Evolutionary conservation across 768 basidiomycete genomes (phyloP), one percentile per base, ranked within the genome.

Genomic region (Hericium alpestre): DNA sequence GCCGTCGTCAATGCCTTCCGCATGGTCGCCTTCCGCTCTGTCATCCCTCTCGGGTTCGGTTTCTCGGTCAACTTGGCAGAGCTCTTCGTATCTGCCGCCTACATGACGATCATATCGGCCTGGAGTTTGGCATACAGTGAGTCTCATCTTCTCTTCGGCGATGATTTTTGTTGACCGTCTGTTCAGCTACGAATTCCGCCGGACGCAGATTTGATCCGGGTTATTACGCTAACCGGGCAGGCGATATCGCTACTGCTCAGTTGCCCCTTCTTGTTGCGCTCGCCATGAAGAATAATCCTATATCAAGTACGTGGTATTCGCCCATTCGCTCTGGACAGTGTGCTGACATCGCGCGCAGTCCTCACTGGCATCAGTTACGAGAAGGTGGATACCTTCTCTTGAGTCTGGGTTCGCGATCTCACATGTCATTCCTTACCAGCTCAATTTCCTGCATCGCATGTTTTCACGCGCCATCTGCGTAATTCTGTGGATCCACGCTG

Each of bases 281-380:
- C 22, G 81, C 80, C 1, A 79, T 78, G 59, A 80, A 79, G 69
- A 84, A 86, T 66, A 84, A 84, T 56, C 64, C 81, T 18, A 66
- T 80, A 32, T 65, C 70, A 0, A 63, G 74, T 74, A 60, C 16
- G 74, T 65, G 37, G 20, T 50, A 13, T 22, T 9, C 5, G 16
- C 15, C 13, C 47, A 13, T 13, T 12, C 7, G 25, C 13, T 20
- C 22, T 50, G 16, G 16, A 18, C 15, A 39, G 23, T 13, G 50
- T 39, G 0, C 27, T 20, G 1, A 37, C 25, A 18, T n/a, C 48
- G 48, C 22, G 4, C 25, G 8, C 58, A 82, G 80, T 72, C 38
- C 61, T 82, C 38, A 82, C 80, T 3, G 79, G 80, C 18, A 67
- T 82, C 53, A 76, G 77, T 55, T 76, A 65, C 49, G 68, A 70